phyloP scores from a whole-genome alignment of 1,284 basidiomycete species.

The Microstroma glucosiphilum region DNA sequence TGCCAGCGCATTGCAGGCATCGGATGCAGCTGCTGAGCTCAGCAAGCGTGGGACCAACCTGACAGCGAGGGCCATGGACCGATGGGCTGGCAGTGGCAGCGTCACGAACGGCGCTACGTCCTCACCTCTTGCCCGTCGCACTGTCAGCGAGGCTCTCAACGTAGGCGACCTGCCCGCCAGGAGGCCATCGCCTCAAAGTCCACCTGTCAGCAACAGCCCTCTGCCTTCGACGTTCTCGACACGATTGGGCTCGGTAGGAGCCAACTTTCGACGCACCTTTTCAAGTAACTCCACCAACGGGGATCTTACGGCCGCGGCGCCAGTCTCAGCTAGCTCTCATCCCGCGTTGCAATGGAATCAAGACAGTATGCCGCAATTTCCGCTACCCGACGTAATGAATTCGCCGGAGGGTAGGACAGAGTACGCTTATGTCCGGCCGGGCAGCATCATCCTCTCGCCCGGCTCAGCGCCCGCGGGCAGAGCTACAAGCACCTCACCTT shows the following conservation, averaged over 20 bases:
- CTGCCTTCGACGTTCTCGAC: conserved; percentile 10
- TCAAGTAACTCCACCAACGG: too few species aligned
- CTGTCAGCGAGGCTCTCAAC: neutral
- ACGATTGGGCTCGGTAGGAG: conserved; percentile 22
- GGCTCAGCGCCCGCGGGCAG: neutral
- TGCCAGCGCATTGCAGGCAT: conserved; percentile 22
- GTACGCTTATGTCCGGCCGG: conserved; percentile 22
- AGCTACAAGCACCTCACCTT: too few species aligned
- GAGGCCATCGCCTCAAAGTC: too few species aligned
- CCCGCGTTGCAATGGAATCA: conserved; percentile 31
- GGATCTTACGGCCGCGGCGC: too few species aligned
- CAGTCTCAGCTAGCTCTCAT: neutral
- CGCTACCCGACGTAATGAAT: conserved; percentile 34
- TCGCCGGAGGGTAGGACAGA: conserved; percentile 32
- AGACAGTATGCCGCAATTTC: conserved; percentile 37
- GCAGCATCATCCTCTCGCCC: conserved; percentile 6
- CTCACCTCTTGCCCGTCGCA: conserved; percentile 10
- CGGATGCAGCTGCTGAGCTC: conserved; percentile 43
- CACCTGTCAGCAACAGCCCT: neutral
- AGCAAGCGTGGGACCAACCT: conserved; percentile 46
- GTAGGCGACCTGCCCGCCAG: too few species aligned
- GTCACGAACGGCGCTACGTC: conserved; percentile 11
- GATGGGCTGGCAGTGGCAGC: conserved; percentile 17
- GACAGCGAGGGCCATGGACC: conserved; percentile 39
- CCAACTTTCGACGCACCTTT: too few species aligned